Base-by-base conservation (phyloP, 768 basidiomycete genomes). In the Sporobolomyces phaffii region DNA sequence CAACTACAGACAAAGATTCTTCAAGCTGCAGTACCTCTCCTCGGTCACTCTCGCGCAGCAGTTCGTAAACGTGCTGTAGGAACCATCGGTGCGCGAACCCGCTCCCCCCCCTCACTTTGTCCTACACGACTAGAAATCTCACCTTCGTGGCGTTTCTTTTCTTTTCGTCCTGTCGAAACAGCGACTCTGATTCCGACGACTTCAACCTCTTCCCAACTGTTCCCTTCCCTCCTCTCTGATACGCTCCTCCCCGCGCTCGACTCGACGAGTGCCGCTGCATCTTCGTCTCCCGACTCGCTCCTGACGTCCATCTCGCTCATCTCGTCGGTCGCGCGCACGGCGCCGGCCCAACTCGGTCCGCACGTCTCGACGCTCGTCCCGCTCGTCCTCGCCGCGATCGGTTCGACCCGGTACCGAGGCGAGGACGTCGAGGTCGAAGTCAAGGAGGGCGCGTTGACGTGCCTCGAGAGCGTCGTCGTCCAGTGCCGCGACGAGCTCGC, bases 31-130 rank as follows among this genome's bases (percentile, higher is more conserved):
- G 77, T 76, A 18, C 78, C 78, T 48, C 73, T 80, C 17, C 83
- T 90, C 50, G 82, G 81, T n/a, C 89, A 88, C 78, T 75, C 82
- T 11, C 86, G 91, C 6, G 84, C 88, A 14, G 90, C 91, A 0
- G 89, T 98, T 59, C 85, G 93, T 56, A 98, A 98, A 80, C 87
- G 92, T 57, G 89, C 91, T 3, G 92, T 97, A 86, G 20, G 84
- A 85, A 47, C 86, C 87, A 13, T 84, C 83, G 44, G 80, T 85
- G n/a, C n/a, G n/a, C n/a, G n/a, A n/a, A n/a, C n/a, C n/a, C n/a
- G n/a, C n/a, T n/a, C n/a, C n/a, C n/a, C n/a, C n/a, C n/a, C n/a
- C n/a, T n/a, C n/a, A n/a, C n/a, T n/a, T n/a, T n/a, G n/a, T n/a
- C n/a, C n/a, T n/a, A n/a, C n/a, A n/a, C n/a, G n/a, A n/a, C n/a